These are phyloP conservation scores for Yamadazyma atmosphaerica DNA, from an alignment of 1,139 yeast genomes.

Conservation along the genomic window DNA sequence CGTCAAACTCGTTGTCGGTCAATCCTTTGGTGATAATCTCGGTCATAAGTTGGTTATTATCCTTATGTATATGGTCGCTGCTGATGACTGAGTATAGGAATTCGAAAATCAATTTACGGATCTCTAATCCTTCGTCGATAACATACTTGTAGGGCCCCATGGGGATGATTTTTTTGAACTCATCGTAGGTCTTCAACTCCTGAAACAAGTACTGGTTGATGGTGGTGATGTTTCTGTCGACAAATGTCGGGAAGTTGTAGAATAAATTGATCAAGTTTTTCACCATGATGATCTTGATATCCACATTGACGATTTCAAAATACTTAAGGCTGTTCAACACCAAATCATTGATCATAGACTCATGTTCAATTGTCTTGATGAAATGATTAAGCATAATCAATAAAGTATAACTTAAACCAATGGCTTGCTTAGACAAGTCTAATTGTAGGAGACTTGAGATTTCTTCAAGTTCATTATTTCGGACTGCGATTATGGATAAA, in stretches of 20 bases:
- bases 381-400: constrained; percentile 37
- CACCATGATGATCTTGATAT: constrained; percentile 38
- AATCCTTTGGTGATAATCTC: constrained; percentile 36
- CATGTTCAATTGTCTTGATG: constrained; percentile 20
- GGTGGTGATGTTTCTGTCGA: constrained; percentile 55
- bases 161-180: constrained; percentile 64
- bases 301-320: constrained; percentile 29
- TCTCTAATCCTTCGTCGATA: constrained; percentile 75
- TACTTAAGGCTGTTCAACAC: constrained; percentile 17
- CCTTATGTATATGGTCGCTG: constrained; percentile 21
- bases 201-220: constrained; percentile 49
- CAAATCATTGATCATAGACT: constrained; percentile 14
- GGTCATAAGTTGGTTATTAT: constrained; percentile 24
- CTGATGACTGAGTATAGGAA: constrained; percentile 56
- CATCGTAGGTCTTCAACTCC: constrained; percentile 57
- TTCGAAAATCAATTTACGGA: constrained; percentile 74
- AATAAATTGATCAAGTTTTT: constrained; percentile 16
- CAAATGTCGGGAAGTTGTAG: constrained; percentile 59
- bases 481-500: constrained; percentile 24
- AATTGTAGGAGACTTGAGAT: constrained; percentile 16
- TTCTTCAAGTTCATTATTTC: constrained; percentile 17
- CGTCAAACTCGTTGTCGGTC: constrained; percentile 40
- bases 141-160: constrained; percentile 90
- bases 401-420: constrained; percentile 28
- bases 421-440: constrained; percentile 13